phyloP scores from a whole-genome alignment of 192 early-diverging fungal genomes.

The Phycomyces blakesleeanus region DNA sequence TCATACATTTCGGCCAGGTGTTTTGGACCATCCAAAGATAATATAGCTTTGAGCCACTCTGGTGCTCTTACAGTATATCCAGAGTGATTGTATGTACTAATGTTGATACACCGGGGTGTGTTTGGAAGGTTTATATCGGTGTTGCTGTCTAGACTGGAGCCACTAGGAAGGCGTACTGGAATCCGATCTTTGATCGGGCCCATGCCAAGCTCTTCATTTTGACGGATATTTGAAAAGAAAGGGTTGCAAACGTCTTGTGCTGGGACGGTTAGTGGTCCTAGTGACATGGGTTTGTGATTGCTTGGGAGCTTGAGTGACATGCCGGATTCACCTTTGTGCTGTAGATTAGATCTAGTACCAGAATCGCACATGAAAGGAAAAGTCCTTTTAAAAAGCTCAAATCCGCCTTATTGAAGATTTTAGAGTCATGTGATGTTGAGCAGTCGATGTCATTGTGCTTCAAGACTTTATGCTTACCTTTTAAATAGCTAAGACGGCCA shows the following conservation, averaged over 20 bases:
- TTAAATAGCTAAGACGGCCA: conserved; percentile 37
- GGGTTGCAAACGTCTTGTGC: conserved; percentile 47
- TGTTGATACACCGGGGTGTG: neutral
- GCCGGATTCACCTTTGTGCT: neutral
- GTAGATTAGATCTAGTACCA: neutral
- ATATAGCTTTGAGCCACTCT: conserved; percentile 7
- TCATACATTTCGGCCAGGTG: conserved; percentile 28
- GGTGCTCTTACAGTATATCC: neutral
- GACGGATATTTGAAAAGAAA: conserved; percentile 51
- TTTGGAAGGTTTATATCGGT: too few relatives aligned
- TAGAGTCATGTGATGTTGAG: conserved; percentile 1
- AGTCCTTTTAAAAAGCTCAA: conserved; percentile 23
- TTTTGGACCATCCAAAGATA: conserved; percentile 19
- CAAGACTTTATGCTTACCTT: conserved; percentile 28
- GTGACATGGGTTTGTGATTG: conserved; percentile 16
- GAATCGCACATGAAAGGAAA: conserved; percentile 29
- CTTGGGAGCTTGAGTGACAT: conserved; percentile 21
- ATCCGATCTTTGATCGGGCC: conserved; percentile 47
- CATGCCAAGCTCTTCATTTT: conserved; percentile 41
- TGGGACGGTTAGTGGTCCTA: conserved; percentile 36
- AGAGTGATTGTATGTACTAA: neutral
- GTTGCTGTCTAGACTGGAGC: conserved; percentile 11
- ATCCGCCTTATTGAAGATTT: conserved; percentile 36
- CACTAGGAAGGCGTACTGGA: conserved; percentile 38
- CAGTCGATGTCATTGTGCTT: neutral